phyloP scores from a whole-genome alignment of 2,329 filamentous ascomycete genomes.

The Pseudogymnoascus sp. region DNA sequence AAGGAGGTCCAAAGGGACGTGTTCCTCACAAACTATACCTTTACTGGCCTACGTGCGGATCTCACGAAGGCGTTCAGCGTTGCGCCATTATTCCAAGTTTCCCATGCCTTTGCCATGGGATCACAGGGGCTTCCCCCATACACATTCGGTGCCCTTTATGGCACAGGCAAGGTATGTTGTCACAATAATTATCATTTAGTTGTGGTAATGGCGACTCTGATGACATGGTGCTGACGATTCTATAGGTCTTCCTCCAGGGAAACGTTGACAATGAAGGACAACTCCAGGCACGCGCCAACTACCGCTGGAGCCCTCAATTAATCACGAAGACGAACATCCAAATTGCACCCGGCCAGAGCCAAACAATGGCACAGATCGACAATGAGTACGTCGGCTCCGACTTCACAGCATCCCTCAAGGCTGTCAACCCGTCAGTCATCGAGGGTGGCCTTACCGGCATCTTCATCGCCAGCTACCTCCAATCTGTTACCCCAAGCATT shows the following conservation, averaged over 20 bases:
- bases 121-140: constrained; percentile 86
- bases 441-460: constrained; percentile 93
- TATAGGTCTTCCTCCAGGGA: constrained; percentile 87
- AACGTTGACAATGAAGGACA: constrained; percentile 89
- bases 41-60: constrained; percentile 91
- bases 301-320: constrained; percentile 72
- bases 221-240: constrained; percentile 17
- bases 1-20: constrained; percentile 95
- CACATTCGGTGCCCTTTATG: constrained; percentile 88
- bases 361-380: constrained; percentile 88
- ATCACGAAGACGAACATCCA: constrained; percentile 85
- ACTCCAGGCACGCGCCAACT: constrained; percentile 86
- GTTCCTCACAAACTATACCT: constrained; percentile 93
- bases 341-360: constrained; percentile 67
- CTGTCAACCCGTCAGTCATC: constrained; percentile 88
- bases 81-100: constrained; percentile 90
- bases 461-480: constrained; percentile 90
- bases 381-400: constrained; percentile 91
- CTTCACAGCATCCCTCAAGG: constrained; percentile 88
- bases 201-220: neutral
- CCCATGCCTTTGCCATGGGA: constrained; percentile 92
- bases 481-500: constrained; percentile 81
- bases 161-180: constrained; percentile 73
- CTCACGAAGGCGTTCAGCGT: constrained; percentile 95
- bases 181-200: neutral